These are phyloP conservation scores for Phialophora verrucosa DNA, from an alignment of 2,329 filamentous ascomycete genomes.

Conservation along the genomic window DNA sequence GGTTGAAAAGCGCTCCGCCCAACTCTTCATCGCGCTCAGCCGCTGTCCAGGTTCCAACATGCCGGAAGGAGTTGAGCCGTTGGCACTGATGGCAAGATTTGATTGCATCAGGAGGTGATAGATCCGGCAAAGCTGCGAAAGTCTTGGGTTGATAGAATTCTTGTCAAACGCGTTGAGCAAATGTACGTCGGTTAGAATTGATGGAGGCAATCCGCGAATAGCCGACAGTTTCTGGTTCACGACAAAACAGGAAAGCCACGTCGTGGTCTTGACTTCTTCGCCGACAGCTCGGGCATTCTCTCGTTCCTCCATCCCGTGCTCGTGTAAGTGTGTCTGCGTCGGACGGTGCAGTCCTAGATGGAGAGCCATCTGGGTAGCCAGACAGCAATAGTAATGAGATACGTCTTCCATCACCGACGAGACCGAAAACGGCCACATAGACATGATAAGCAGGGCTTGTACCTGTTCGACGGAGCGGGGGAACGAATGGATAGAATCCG, in stretches of 20 bases:
- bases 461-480: constrained; percentile 34
- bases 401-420: constrained; percentile 34
- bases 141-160: not conserved
- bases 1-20: constrained; percentile 5
- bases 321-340: constrained; percentile 29
- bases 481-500: constrained; percentile 32
- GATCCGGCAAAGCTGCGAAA: constrained; percentile 17
- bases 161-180: constrained; percentile 16
- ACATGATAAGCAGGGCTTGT: constrained; percentile 36
- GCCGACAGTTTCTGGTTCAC: constrained; percentile 23
- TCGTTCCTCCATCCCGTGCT: constrained; percentile 33
- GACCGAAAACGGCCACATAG: constrained; percentile 39
- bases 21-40: constrained; percentile 4
- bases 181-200: constrained; percentile 10
- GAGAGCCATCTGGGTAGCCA: constrained; percentile 35
- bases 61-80: constrained; percentile 12
- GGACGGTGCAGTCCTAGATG: constrained; percentile 38
- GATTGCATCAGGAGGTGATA: constrained; percentile 15
- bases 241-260: constrained; percentile 38
- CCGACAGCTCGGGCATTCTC: constrained; percentile 21
- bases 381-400: constrained; percentile 28
- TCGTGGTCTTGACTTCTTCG: constrained; percentile 32
- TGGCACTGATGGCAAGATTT: constrained; percentile 13
- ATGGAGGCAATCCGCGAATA: constrained; percentile 14
- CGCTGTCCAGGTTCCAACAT: constrained; percentile 15